Conservation (phyloP, 78 protist genomes). For the slime mould (Dictyostelium discoideum) region DNA sequence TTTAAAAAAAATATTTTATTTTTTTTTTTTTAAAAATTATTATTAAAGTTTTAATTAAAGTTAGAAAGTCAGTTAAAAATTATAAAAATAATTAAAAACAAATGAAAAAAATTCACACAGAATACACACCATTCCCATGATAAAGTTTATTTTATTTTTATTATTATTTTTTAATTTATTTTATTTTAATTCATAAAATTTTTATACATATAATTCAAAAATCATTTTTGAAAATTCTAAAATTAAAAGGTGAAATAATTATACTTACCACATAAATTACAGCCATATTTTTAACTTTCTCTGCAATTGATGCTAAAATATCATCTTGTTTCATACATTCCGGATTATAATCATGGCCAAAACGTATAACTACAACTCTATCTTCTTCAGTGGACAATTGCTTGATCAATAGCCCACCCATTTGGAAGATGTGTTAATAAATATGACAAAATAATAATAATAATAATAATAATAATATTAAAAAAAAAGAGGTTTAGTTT, state of each 20-base stretch:
- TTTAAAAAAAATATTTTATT: background rate
- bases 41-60: background rate
- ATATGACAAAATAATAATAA: no score
- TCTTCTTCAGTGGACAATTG: conserved; percentile 97
- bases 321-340: conserved; percentile 93
- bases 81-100: background rate
- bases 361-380: conserved; percentile 96
- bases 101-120: background rate
- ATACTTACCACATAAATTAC: conserved; percentile 89
- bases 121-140: background rate
- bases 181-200: background rate
- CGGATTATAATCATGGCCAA: conserved; percentile 98
- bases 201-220: background rate
- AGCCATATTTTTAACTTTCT: conserved; percentile 87
- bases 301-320: conserved; percentile 59
- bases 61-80: no score
- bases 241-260: background rate
- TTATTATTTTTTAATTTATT: no score
- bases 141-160: no score
- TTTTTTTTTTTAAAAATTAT: no score
- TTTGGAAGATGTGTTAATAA: conserved; percentile 95
- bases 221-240: background rate
- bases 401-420: conserved; percentile 99
- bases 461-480: no score
- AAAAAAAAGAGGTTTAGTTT: no score